Conservation (phyloP, 805 yeast species). For the Metschnikowia hibisci region DNA sequence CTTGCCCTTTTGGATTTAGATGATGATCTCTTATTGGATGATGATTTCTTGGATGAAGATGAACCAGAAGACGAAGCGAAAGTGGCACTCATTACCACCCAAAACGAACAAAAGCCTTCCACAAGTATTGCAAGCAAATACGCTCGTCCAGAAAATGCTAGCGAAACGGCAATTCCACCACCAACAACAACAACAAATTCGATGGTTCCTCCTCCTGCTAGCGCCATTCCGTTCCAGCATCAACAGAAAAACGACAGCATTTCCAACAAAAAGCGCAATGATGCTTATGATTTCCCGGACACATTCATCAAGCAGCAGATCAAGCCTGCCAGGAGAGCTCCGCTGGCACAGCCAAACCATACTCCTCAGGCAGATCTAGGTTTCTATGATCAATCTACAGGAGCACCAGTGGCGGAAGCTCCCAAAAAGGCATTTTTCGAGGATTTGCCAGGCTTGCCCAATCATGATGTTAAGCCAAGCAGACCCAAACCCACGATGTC, state of each 20-base stretch:
- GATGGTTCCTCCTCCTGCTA: conserved; percentile 10
- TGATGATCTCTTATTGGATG: conserved; percentile 31
- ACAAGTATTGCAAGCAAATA: conserved; percentile 2
- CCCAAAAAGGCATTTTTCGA: conserved; percentile 49
- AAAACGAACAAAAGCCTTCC: conserved; percentile 4
- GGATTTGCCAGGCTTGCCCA: conserved; percentile 49
- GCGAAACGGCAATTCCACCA: not conserved
- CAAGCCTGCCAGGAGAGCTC: conserved; percentile 37
- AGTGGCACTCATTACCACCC: not conserved
- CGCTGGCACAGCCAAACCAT: conserved; percentile 7
- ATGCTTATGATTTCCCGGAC: conserved; percentile 73
- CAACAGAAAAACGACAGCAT: not conserved
- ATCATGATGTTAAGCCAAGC: not conserved
- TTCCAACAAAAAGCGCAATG: conserved; percentile 47
- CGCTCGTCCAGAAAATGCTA: not conserved
- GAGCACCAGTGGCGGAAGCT: not conserved
- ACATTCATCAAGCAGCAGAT: conserved; percentile 43
- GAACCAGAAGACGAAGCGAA: conserved; percentile 5
- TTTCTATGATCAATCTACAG: not conserved
- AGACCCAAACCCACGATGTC: conserved; percentile 1
- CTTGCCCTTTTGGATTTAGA: conserved; percentile 23
- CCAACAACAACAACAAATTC: not conserved
- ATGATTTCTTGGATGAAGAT: conserved; percentile 37
- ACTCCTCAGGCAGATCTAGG: not conserved
- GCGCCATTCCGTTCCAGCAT: not conserved